Evolutionary conservation across 768 basidiomycete species (phyloP).

Genomic region (Jaapia argillacea): DNA sequence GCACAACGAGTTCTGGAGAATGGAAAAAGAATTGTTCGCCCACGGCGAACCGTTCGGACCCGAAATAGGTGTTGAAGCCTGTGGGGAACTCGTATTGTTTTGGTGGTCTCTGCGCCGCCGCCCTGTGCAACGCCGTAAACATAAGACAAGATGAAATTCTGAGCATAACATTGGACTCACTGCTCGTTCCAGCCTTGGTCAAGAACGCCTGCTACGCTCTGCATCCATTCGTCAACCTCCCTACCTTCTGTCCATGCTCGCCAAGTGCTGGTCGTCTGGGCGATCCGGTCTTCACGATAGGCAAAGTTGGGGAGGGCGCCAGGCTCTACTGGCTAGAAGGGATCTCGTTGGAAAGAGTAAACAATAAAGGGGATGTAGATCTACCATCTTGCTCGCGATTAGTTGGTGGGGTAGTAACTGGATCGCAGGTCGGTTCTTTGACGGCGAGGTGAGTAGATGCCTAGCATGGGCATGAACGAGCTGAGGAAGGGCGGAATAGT

Average conservation of each 20-base stretch:
- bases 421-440: conserved; percentile 42
- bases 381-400: conserved; percentile 74
- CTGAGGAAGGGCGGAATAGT: conserved; percentile 63
- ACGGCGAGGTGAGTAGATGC: conserved; percentile 47
- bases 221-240: conserved; percentile 93
- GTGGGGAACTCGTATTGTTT: conserved; percentile 93
- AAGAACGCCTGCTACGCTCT: conserved; percentile 77
- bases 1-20: conserved; percentile 41
- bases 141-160: not conserved
- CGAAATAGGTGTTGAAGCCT: conserved; percentile 81
- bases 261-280: conserved; percentile 76
- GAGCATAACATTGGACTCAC: conserved; percentile 30
- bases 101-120: conserved; percentile 42
- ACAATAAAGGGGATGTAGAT: conserved; percentile 6
- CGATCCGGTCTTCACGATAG: conserved; percentile 64
- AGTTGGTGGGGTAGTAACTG: conserved; percentile 82
- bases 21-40: conserved; percentile 90
- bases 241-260: conserved; percentile 64
- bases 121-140: conserved; percentile 26
- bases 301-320: conserved; percentile 53
- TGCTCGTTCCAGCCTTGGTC: conserved; percentile 87
- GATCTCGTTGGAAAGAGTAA: not conserved
- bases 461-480: conserved; percentile 76
- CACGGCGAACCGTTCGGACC: conserved; percentile 67
- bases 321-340: conserved; percentile 61